Base-by-base conservation (phyloP, 2,329 filamentous ascomycete genomes). In the Pseudocercospora vitis region DNA sequence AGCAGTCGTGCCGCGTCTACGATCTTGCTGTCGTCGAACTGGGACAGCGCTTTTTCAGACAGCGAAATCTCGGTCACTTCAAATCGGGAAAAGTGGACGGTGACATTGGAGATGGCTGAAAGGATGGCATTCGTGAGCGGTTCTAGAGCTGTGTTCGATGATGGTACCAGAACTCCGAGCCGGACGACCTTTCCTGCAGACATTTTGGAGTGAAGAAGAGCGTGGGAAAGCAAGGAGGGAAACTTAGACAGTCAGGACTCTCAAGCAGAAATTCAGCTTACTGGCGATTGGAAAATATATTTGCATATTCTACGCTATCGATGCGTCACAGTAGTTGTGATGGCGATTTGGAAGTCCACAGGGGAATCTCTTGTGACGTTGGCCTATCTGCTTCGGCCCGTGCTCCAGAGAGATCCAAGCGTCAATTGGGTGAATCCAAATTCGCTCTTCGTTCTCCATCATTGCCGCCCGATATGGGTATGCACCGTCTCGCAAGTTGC, bases 141-240 rank as follows among this genome's bases (percentile, higher is more conserved):
- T 58, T 77, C 74, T 18, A 76, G 67, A 3, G 68, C 66, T 5
- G 73, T 77, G 61, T 76, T 76, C 44, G 74, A 76, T 29, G 71
- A 74, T 11, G 74, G 74, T n/a, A 74, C 70, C 14, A 76, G 67
- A 35, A 77, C 67, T 40, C 74, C 74, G 14, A 76, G 63, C 31
- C 55, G 58, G 53, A 60, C 35, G 18, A 42, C 16, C 19, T 31
- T 26, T 16, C 48, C 26, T 31, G 24, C 12, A 24, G 51, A 45
- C 44, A 53, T 53, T 4, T n/a, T 35, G 11, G 32, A 35, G 7
- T 35, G n/a, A n/a, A n/a, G n/a, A n/a, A n/a, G n/a, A n/a, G n/a
- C n/a, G n/a, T n/a, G n/a, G n/a, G n/a, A n/a, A n/a, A n/a, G n/a
- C n/a, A n/a, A n/a, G n/a, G n/a, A n/a, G n/a, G n/a, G n/a, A n/a